phyloP scores from a whole-genome alignment of 345 rosid species.

The Eucalyptus pauciflora region DNA sequence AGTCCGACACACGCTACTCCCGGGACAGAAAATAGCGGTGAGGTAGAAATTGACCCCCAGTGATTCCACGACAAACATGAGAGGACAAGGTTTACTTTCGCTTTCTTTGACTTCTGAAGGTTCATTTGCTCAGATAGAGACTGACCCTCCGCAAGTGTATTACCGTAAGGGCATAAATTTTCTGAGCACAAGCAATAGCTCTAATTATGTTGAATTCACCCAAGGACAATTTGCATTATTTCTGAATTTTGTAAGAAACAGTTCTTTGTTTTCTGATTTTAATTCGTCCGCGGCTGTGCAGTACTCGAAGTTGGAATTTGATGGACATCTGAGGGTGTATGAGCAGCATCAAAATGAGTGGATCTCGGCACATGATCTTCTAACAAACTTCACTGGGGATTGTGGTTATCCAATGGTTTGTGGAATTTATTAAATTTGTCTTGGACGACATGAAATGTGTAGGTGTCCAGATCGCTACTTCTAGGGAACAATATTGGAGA shows the following conservation, averaged over 20 bases:
- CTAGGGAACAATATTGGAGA: neutral
- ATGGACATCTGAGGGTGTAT: conserved; percentile 10
- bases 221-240: neutral
- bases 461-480: neutral
- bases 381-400: neutral
- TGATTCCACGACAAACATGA: neutral
- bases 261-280: neutral
- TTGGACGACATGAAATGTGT: neutral
- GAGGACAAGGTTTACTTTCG: neutral
- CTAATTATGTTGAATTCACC: neutral
- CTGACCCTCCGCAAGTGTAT: neutral
- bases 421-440: neutral
- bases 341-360: neutral
- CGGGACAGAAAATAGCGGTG: neutral
- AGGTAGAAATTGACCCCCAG: conserved; percentile 1
- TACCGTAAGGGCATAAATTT: neutral
- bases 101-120: neutral
- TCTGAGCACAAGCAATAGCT: neutral
- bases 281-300: neutral
- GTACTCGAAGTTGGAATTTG: neutral
- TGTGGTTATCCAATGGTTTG: neutral
- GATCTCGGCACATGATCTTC: neutral
- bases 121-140: neutral
- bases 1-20: conserved; percentile 2
- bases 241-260: neutral